Base-by-base conservation (phyloP, 768 basidiomycete genomes). In the Panellus pusillus region DNA sequence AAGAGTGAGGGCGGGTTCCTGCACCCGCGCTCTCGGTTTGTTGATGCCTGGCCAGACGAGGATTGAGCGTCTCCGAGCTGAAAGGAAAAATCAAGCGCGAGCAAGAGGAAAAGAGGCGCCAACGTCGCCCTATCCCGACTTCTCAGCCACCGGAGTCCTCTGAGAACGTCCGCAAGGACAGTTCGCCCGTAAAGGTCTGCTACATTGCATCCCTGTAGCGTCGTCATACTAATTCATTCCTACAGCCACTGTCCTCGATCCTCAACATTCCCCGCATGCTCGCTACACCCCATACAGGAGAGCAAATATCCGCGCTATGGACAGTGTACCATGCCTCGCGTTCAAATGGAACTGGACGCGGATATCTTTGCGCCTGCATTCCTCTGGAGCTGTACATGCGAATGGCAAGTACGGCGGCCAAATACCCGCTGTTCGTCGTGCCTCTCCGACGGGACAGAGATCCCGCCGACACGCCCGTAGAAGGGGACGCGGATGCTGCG, bases 291-390 rank as follows among this genome's bases (percentile, higher is more conserved):
- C 89, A 92, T 66, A 85, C 88, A 2, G 50, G 83, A 6, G 79
- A 81, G 9, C 89, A 91, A 65, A 79, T 99, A 62, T 80, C 86
- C 4, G 79, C 86, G 0, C 77, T 98, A 0, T 98, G 96, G 96
- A 90, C 83, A 3, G 80, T 89, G 0, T 98, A 95, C 65, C 95
- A 98, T 66, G 79, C 83, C 13, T 83, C 89, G 4, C 84, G 90
- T 28, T 87, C 91, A 1, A 78, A 81, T 9, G 85, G 91, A 1
- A 90, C 91, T 0, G 88, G 90, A 14, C 84, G 89, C 32, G 91
- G 91, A 9, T 93, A 81, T 66, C 79, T 98, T 27, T 95, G 88
- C 54, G 96, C 96, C 2, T 75, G 86, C 6, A 78, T 97, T 15
- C 87, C 95, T 1, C 58, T 87, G 47, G 76, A 80, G 7, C 78